Conservation (phyloP, 2,329 filamentous ascomycete genomes). For the Fusarium heterosporum region DNA sequence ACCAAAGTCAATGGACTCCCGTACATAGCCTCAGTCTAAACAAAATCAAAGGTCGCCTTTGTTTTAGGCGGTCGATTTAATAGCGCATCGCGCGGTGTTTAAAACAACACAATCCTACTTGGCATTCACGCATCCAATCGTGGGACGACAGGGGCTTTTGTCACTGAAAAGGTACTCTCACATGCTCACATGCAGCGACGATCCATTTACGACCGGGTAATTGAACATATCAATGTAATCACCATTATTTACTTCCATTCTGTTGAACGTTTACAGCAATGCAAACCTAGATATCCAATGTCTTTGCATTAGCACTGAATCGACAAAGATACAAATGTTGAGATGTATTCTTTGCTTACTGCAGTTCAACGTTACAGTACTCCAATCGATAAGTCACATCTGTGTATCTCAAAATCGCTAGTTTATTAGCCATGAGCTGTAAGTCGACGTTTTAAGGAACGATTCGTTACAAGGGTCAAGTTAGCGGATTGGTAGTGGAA, state of each 20-base stretch:
- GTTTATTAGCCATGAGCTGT: slow-evolving; percentile 21
- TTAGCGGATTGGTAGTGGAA: slow-evolving; percentile 12
- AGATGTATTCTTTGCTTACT: not conserved
- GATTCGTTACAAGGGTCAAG: slow-evolving; percentile 25
- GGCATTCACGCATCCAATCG: slow-evolving; percentile 28
- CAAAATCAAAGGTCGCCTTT: slow-evolving; percentile 15
- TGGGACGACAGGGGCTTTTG: slow-evolving; percentile 5
- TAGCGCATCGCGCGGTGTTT: slow-evolving; percentile 34
- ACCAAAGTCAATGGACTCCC: slow-evolving; percentile 3
- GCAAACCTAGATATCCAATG: not conserved
- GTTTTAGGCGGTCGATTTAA: slow-evolving; percentile 20
- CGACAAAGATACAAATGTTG: not conserved
- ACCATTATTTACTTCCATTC: slow-evolving; percentile 25
- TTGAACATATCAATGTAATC: not conserved
- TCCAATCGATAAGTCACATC: slow-evolving; percentile 9
- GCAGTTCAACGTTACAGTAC: not conserved
- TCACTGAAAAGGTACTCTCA: slow-evolving; percentile 30
- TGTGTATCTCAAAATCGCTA: slow-evolving; percentile 14
- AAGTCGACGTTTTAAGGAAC: slow-evolving; percentile 35
- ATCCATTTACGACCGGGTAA: slow-evolving; percentile 11
- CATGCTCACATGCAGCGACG: slow-evolving; percentile 31
- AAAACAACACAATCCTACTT: slow-evolving; percentile 27
- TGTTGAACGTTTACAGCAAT: not conserved
- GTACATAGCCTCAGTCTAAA: not conserved
- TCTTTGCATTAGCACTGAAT: not conserved